phyloP scores from a whole-genome alignment of 2,329 filamentous ascomycete species.

The Elsinoe arachidis region DNA sequence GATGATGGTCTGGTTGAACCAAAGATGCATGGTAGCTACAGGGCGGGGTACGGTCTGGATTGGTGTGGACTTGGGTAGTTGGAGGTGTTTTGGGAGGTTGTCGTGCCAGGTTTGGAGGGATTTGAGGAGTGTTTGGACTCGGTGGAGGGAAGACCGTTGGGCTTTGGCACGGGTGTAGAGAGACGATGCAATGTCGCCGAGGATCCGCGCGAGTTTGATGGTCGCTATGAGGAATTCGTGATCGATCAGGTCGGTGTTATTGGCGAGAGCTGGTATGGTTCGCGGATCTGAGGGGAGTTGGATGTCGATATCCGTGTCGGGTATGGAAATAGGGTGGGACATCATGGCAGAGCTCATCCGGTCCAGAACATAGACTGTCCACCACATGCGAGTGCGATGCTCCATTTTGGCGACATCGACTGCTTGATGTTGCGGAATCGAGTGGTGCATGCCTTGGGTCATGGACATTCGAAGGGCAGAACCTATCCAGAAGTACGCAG shows the following conservation, averaged over 20 bases:
- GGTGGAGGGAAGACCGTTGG: conserved; percentile 26
- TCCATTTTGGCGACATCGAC: conserved; percentile 28
- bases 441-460: conserved; percentile 38
- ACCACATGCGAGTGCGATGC: conserved; percentile 29
- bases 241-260: conserved; percentile 27
- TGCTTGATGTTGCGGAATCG: conserved; percentile 33
- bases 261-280: conserved; percentile 19
- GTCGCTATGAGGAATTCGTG: conserved; percentile 32
- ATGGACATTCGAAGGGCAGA: conserved; percentile 37
- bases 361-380: conserved; percentile 29
- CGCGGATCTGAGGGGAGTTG: conserved; percentile 33
- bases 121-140: conserved; percentile 31
- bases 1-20: conserved; percentile 28
- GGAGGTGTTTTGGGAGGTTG: conserved; percentile 27
- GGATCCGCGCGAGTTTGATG: conserved; percentile 32
- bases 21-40: conserved; percentile 30
- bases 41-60: conserved; percentile 19
- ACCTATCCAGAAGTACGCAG: conserved; percentile 37
- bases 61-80: conserved; percentile 24
- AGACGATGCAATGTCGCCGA: conserved; percentile 22
- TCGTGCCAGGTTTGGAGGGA: conserved; percentile 32
- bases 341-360: conserved; percentile 29
- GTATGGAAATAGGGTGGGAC: conserved; percentile 26
- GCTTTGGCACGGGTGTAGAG: conserved; percentile 26
- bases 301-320: conserved; percentile 32